A percentile compares a stretch with the other conserved stretches of the same genome.
phyloP scores from a whole-genome alignment of 257 asterid genomes.

The Solanum clarkiae region DNA sequence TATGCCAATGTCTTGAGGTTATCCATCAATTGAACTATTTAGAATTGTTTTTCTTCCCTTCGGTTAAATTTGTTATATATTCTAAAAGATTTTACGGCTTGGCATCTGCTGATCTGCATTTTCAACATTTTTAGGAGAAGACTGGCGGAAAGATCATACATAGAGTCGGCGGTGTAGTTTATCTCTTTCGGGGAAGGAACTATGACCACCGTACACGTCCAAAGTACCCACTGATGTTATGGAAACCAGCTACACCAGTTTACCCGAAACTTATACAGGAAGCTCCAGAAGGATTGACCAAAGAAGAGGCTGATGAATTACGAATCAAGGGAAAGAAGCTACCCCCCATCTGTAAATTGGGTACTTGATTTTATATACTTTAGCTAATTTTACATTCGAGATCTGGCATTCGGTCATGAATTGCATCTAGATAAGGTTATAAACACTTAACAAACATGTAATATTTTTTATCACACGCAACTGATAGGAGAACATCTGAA shows the following conservation, averaged over 20 bases:
- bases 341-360: slow-evolving; percentile 77
- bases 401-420: background rate
- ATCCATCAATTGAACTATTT: slow-evolving; percentile 9
- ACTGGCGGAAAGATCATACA: slow-evolving; percentile 74
- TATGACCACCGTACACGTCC: slow-evolving; percentile 70
- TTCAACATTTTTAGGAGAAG: slow-evolving; percentile 43
- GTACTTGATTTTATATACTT: slow-evolving; percentile 16
- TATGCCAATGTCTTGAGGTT: slow-evolving; percentile 89
- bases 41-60: background rate
- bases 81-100: background rate
- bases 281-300: slow-evolving; percentile 86
- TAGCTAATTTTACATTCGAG: background rate
- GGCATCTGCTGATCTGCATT: background rate
- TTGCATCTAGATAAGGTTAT: background rate
- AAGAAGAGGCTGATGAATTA: slow-evolving; percentile 71
- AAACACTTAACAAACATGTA: background rate
- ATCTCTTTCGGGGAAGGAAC: slow-evolving; percentile 89
- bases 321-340: slow-evolving; percentile 60
- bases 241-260: slow-evolving; percentile 99
- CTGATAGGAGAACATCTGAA: background rate
- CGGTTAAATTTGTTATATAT: background rate
- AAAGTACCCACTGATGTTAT: slow-evolving; percentile 76
- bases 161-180: slow-evolving; percentile 77
- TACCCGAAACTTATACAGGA: slow-evolving; percentile 97
- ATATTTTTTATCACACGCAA: background rate